Percentiles rank a stretch among this genome's conserved stretches.
Evolutionary conservation across 2,329 filamentous ascomycete genomes (phyloP).

Genomic region (Sporothrix humicola): DNA sequence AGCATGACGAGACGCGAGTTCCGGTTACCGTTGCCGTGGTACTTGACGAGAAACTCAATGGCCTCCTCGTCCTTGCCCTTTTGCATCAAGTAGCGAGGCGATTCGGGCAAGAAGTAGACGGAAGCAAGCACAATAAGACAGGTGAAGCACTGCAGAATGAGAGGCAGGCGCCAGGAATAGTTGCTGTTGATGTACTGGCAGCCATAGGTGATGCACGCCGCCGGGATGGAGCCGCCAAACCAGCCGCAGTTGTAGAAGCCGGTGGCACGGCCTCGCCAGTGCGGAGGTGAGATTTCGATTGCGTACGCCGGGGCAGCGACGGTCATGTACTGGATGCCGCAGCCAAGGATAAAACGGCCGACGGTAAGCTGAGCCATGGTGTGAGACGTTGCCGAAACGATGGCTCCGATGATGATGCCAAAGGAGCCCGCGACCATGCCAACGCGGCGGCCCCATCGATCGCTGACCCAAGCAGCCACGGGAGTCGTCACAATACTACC

Average conservation of each 20-base stretch:
- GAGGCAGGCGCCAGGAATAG: conserved; percentile 57
- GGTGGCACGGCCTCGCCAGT: conserved; percentile 57
- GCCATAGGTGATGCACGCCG: conserved; percentile 56
- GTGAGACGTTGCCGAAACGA: background rate
- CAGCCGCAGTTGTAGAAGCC: conserved; percentile 55
- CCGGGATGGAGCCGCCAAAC: conserved; percentile 51
- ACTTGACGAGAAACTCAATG: conserved; percentile 50
- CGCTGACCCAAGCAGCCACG: conserved; percentile 2
- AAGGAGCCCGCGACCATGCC: conserved; percentile 10
- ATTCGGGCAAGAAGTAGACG: conserved; percentile 51
- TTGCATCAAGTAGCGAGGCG: conserved; percentile 51
- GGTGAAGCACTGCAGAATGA: conserved; percentile 55
- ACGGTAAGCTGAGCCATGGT: conserved; percentile 8
- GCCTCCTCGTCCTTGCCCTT: conserved; percentile 50
- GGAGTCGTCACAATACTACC: conserved; percentile 10
- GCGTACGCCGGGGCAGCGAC: conserved; percentile 55
- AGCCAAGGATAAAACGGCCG: conserved; percentile 10
- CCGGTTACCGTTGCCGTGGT: conserved; percentile 51
- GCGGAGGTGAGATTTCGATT: conserved; percentile 55
- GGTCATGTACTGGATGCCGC: conserved; percentile 22
- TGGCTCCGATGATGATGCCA: background rate
- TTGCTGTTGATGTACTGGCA: conserved; percentile 52
- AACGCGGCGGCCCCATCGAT: conserved; percentile 6
- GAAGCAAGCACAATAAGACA: conserved; percentile 49
- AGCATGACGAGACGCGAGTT: conserved; percentile 49